Conservation (phyloP, 108 stramenopile genomes). For the Nitzschia sp. region DNA sequence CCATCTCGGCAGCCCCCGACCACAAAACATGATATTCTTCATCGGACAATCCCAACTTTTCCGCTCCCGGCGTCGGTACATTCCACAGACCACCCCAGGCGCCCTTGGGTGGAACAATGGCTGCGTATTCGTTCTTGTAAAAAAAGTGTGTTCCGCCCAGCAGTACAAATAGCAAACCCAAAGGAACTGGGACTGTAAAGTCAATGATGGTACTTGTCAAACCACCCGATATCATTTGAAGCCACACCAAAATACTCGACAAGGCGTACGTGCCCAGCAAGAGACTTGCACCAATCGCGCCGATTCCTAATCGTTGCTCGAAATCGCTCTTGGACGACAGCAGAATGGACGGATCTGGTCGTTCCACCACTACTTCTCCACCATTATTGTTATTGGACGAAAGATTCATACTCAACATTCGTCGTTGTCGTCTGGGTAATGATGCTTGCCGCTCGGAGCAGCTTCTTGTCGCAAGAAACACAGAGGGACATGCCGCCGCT, state of each 20-base stretch:
- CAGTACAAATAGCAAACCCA: conserved; percentile 72
- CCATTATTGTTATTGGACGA: too few species aligned
- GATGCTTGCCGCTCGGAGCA: too few species aligned
- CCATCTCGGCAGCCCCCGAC: conserved; percentile 83
- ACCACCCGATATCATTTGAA: conserved; percentile 54
- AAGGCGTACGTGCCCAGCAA: conserved; percentile 41
- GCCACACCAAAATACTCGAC: conserved; percentile 28
- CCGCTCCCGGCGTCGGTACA: conserved; percentile 72
- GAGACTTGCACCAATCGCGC: conserved; percentile 44
- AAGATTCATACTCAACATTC: too few species aligned
- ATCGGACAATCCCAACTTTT: conserved; percentile 63
- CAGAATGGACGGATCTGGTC: conserved; percentile 74
- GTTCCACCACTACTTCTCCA: too few species aligned
- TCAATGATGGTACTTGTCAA: conserved; percentile 65
- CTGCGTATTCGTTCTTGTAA: conserved; percentile 61
- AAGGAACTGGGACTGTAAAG: conserved; percentile 63
- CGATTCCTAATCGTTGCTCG: conserved; percentile 49
- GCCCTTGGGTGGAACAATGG: conserved; percentile 80
- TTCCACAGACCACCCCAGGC: conserved; percentile 90
- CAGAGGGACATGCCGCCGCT: too few species aligned
- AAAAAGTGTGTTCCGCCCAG: conserved; percentile 86
- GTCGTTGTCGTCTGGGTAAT: too few species aligned
- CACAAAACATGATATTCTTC: conserved; percentile 83
- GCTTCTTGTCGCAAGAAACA: too few species aligned
- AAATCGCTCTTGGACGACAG: conserved; percentile 52